Evolutionary conservation across 108 stramenopile species (phyloP).

Genomic region (Fragilariopsis cylindrus): DNA sequence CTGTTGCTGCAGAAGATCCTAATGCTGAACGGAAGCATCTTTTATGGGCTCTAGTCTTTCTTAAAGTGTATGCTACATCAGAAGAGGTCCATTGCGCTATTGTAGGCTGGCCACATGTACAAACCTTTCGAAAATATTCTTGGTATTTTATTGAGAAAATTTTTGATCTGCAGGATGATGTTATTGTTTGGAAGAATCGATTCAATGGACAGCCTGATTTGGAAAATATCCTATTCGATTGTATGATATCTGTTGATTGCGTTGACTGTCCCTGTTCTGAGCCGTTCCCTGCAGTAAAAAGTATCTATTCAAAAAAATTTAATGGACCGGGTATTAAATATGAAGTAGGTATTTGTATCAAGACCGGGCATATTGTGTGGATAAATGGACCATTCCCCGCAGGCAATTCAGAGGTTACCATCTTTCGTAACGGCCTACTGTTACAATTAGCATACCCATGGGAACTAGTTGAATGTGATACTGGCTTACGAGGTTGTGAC

Average conservation of each 20-base stretch:
- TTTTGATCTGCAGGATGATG: neutral
- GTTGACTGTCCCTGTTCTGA: neutral
- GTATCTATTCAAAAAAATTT: constrained; percentile 26
- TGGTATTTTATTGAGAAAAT: neutral
- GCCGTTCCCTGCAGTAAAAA: neutral
- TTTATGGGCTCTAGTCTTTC: neutral
- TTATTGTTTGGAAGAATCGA: neutral
- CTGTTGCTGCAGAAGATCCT: neutral
- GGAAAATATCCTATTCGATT: neutral
- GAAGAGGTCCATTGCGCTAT: neutral
- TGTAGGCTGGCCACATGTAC: neutral
- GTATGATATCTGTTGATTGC: constrained; percentile 4
- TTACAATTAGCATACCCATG: no score
- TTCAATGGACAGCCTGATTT: neutral
- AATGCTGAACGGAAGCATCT: neutral
- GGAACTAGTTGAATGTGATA: no score
- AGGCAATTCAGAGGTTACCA: no score
- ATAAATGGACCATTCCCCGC: constrained; percentile 31
- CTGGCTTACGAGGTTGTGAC: no score
- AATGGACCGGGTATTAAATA: constrained; percentile 32
- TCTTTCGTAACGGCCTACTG: no score
- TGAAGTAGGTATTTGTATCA: constrained; percentile 34
- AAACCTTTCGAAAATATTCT: neutral
- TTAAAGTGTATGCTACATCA: neutral
- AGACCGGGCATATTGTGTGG: constrained; percentile 30